These are phyloP conservation scores for Arabidopsis hybrid DNA, from an alignment of 441 rosid genomes.

Conservation along the genomic window DNA sequence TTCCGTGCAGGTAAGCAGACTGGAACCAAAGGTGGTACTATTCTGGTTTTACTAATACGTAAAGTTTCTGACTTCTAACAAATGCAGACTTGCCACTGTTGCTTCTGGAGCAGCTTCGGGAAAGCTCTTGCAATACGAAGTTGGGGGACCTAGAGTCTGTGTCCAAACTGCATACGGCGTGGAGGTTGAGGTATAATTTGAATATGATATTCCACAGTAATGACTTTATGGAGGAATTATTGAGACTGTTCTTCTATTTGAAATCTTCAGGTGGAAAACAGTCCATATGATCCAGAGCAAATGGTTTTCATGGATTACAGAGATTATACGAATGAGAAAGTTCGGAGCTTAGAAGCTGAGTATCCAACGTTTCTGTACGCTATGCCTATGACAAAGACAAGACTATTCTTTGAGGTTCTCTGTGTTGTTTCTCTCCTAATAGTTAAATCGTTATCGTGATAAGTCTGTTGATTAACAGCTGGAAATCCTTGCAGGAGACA, in stretches of 20 bases:
- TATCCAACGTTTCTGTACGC: constrained; percentile 92
- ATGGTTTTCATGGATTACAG: constrained; percentile 99
- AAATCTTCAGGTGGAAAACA: constrained; percentile 80
- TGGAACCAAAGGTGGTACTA: constrained; percentile 7
- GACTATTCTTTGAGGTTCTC: constrained; percentile 90
- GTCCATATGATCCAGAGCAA: constrained; percentile 89
- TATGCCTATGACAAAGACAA: constrained; percentile 87
- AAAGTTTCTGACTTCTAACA: constrained; percentile 48
- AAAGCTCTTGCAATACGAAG: constrained; percentile 90
- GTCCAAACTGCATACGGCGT: constrained; percentile 97
- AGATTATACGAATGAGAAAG: constrained; percentile 65
- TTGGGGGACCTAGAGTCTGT: constrained; percentile 95
- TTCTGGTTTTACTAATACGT: not conserved
- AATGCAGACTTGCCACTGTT: constrained; percentile 90
- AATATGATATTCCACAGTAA: constrained; percentile 15
- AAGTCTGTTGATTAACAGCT: constrained; percentile 34
- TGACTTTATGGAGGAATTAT: not conserved
- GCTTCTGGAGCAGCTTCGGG: constrained; percentile 99
- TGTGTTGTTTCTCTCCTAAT: constrained; percentile 20
- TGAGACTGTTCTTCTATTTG: constrained; percentile 36
- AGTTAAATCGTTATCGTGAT: not conserved
- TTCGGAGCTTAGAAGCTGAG: constrained; percentile 63
- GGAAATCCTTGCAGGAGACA: constrained; percentile 74
- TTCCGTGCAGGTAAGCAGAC: constrained; percentile 82
- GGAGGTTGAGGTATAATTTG: constrained; percentile 87